These are phyloP conservation scores for Closterium sp. DNA, from an alignment of 139 green algal species.

Conservation along the genomic window DNA sequence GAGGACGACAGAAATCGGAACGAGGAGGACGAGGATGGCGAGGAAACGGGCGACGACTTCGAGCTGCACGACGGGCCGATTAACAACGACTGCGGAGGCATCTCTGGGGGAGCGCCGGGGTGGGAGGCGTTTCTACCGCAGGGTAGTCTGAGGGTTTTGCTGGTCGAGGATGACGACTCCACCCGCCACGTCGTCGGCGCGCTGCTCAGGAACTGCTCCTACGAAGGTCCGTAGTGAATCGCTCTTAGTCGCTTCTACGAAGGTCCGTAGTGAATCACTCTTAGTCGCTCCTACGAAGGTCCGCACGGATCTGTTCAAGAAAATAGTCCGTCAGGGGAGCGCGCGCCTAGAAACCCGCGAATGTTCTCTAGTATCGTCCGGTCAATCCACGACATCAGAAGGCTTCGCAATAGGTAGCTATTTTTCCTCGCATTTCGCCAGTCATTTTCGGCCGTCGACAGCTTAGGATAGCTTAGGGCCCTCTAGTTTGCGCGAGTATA, in stretches of 20 bases:
- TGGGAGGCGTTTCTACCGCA: slow-evolving; percentile 26
- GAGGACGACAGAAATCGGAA: not conserved
- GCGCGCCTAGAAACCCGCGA: not conserved
- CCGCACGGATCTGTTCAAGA: too few relatives aligned
- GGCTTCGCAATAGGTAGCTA: too few relatives aligned
- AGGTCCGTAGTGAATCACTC: not conserved
- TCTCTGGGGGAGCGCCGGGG: not conserved
- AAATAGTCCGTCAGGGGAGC: too few relatives aligned
- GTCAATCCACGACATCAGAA: too few relatives aligned
- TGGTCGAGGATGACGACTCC: slow-evolving; percentile 49
- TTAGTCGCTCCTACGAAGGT: not conserved
- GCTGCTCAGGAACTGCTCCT: slow-evolving; percentile 39
- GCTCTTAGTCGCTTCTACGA: not conserved
- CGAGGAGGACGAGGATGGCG: slow-evolving; percentile 20
- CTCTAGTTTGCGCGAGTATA: too few relatives aligned
- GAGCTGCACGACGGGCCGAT: not conserved
- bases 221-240: slow-evolving; percentile 30
- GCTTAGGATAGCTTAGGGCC: too few relatives aligned
- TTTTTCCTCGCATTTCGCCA: too few relatives aligned
- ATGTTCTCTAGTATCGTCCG: not conserved
- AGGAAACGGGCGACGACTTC: slow-evolving; percentile 20
- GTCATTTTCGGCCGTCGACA: too few relatives aligned
- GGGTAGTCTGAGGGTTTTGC: slow-evolving; percentile 38
- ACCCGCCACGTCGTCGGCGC: slow-evolving; percentile 41
- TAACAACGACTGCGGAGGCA: not conserved